Conservation (phyloP, 2,329 filamentous ascomycete genomes). For the Helminthosporium solani region DNA sequence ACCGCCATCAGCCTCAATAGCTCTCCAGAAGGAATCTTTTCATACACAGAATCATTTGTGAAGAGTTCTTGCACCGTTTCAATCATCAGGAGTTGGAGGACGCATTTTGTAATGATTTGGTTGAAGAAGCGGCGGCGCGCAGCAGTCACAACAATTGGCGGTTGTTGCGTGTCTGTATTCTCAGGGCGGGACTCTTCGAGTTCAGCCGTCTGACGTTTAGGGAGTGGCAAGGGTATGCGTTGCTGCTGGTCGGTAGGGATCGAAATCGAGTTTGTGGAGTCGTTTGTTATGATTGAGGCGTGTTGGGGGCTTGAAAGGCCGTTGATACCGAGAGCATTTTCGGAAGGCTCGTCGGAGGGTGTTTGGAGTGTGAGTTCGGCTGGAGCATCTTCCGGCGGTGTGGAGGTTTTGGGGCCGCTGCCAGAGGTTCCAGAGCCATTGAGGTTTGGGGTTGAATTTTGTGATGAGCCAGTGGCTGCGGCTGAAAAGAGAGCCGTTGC, state of each 20-base stretch:
- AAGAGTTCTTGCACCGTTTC: constrained; percentile 99
- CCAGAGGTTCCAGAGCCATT: constrained; percentile 43
- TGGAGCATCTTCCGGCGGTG: constrained; percentile 15
- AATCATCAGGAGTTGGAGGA: constrained; percentile 97
- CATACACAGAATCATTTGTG: constrained; percentile 93
- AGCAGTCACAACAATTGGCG: constrained; percentile 87
- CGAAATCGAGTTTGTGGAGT: constrained; percentile 22
- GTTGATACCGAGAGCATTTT: constrained; percentile 51
- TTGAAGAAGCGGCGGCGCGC: constrained; percentile 96
- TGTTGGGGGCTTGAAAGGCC: constrained; percentile 34
- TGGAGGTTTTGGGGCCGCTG: constrained; percentile 43
- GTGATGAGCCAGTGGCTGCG: constrained; percentile 52
- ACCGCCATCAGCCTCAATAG: constrained; percentile 90
- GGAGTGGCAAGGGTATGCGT: constrained; percentile 35
- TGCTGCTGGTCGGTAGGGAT: constrained; percentile 20
- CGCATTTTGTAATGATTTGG: constrained; percentile 97
- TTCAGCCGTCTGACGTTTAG: constrained; percentile 43
- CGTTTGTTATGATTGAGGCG: constrained; percentile 34
- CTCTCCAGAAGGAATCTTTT: constrained; percentile 85
- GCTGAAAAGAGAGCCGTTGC: constrained; percentile 94
- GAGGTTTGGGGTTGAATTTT: constrained; percentile 20
- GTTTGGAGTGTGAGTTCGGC: constrained; percentile 38
- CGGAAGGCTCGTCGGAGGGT: constrained; percentile 27
- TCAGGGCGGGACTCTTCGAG: constrained; percentile 88
- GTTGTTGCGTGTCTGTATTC: constrained; percentile 67